Evolutionary conservation across 148 eudicot species (phyloP), one percentile per base, ranked within the genome.

Genomic region (Chenopodium album): DNA sequence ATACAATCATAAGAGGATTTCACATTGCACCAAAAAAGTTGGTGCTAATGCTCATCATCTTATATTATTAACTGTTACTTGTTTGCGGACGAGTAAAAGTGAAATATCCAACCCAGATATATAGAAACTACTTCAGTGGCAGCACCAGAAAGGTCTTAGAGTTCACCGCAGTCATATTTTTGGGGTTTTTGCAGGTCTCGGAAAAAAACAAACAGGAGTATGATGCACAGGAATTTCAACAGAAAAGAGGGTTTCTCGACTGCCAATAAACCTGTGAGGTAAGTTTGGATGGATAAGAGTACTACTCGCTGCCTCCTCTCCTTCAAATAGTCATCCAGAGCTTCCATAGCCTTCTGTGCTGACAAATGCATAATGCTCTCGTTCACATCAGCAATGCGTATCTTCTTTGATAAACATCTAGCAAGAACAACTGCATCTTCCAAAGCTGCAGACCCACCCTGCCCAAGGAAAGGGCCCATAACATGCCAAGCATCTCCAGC

Each of bases 401-500:
- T 34, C 73, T 26, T 50, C 75, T 34, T 34, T 28, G 77, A 88
- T 78, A 92, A 66, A 81, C 88, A 85, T 80, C 93, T 82, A 31
- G 89, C 93, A 19, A 92, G 84, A 34, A 90, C 92, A 63, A 90
- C 67, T 22, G 93, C 93, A 72, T 92, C 95, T 88, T 92, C 95
- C 23, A 92, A 41, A 31, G 81, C 93, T 22, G 92, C 88, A 1
- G 93, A 90, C 7, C 95, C 95, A 70, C 91, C 95, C 67, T 92
- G 93, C 1, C 93, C 93, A 1, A 90, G 83, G 72, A 89, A 92
- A n/a, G 95, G 95, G 65, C 93, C 89, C 90, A 92, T 90, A 9
- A 90, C 90, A 78, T 92, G 95, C 92, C 89, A 87, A 20, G 95
- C 89, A 82, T 92, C 93, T 26, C 95, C 95, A 0, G 90, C 93